Percentiles rank a stretch among this genome's conserved stretches.
Evolutionary conservation across 2,329 filamentous ascomycete genomes (phyloP).

Genomic region (Scytalidium sp.): DNA sequence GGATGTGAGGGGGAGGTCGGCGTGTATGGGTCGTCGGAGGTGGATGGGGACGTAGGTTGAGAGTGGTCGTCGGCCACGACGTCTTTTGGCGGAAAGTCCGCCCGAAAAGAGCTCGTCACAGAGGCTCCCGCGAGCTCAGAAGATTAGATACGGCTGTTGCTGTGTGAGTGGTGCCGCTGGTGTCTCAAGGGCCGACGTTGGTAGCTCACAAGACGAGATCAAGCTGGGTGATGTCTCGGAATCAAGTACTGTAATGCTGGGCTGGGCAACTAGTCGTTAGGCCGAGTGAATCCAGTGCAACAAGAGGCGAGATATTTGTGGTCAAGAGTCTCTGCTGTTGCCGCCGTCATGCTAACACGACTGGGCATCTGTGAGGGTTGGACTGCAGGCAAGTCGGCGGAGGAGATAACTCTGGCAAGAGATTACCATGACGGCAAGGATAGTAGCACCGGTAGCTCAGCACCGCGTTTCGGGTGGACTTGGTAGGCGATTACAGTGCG

Average conservation of each 20-base stretch:
- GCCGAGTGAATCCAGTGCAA: background rate
- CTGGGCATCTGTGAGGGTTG: background rate
- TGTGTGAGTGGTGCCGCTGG: slow-evolving; percentile 1
- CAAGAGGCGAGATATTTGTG: background rate
- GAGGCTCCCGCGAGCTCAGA: slow-evolving; percentile 8
- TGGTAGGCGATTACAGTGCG: background rate
- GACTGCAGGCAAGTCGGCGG: background rate
- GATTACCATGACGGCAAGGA: background rate
- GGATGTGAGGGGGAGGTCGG: slow-evolving; percentile 49
- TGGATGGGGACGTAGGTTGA: slow-evolving; percentile 57
- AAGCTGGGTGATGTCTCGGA: background rate
- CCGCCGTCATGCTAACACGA: background rate
- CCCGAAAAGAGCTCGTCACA: slow-evolving; percentile 19
- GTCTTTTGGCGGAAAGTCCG: slow-evolving; percentile 52
- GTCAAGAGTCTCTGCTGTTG: background rate
- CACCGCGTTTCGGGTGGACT: background rate
- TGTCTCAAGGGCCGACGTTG: background rate
- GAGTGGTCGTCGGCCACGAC: slow-evolving; percentile 72
- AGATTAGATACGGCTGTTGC: slow-evolving; percentile 10
- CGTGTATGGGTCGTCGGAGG: slow-evolving; percentile 64
- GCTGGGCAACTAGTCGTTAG: background rate
- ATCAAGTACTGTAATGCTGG: background rate
- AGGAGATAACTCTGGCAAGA: background rate
- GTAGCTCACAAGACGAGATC: background rate
- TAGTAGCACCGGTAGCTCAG: background rate